Conservation (phyloP, 495 filamentous ascomycete genomes). For the Staphylotrichum tortipilum region DNA sequence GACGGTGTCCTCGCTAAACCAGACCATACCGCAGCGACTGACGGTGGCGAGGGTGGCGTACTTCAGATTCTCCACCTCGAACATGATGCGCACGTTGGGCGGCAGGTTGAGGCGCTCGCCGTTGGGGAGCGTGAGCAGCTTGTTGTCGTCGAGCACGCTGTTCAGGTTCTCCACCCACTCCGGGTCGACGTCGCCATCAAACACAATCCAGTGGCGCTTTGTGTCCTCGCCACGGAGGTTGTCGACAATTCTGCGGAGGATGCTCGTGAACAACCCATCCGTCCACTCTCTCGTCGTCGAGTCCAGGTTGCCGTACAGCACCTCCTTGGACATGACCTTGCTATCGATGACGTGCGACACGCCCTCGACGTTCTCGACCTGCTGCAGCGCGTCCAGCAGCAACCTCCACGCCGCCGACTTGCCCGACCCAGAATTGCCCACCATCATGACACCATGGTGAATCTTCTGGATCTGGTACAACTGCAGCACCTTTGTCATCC, state of each 20-base stretch:
- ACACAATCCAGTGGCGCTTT: constrained; percentile 98
- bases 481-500: constrained; percentile 94
- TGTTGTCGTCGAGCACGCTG: constrained; percentile 98
- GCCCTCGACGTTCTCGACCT: constrained; percentile 82
- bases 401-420: constrained; percentile 94
- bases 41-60: constrained; percentile 97
- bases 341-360: constrained; percentile 97
- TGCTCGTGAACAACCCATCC: constrained; percentile 95
- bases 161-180: constrained; percentile 99
- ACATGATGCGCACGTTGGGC: constrained; percentile 95
- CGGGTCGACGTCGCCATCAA: constrained; percentile 96
- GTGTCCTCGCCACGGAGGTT: constrained; percentile 94
- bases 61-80: constrained; percentile 96
- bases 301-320: constrained; percentile 88
- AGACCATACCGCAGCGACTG: constrained; percentile 99
- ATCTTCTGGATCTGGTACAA: constrained; percentile 96
- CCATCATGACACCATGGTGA: constrained; percentile 99
- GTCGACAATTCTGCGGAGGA: constrained; percentile 94
- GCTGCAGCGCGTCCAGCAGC: constrained; percentile 85
- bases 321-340: constrained; percentile 99
- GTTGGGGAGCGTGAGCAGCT: constrained; percentile 90
- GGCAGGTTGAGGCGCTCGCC: constrained; percentile 94
- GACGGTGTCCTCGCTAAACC: constrained; percentile 98
- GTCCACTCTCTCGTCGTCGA: constrained; percentile 98
- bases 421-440: constrained; percentile 87